Evolutionary conservation across 2,329 filamentous ascomycete species (phyloP).

Genomic region (Ascochyta koolunga): DNA sequence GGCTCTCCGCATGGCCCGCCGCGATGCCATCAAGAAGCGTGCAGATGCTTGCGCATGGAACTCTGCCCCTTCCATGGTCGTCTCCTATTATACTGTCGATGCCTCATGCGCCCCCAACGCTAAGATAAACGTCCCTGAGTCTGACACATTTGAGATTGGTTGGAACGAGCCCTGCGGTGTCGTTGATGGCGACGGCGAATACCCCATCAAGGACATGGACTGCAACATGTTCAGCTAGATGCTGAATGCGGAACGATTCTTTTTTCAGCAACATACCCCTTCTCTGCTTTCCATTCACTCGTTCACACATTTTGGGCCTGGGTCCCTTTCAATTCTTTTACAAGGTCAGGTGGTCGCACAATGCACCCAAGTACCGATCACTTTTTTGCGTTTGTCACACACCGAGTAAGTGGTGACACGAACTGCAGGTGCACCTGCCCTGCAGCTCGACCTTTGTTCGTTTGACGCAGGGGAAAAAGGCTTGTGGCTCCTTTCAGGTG

Average conservation of each 20-base stretch:
- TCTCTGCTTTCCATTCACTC: conserved; percentile 4
- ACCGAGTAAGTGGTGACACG: conserved; percentile 6
- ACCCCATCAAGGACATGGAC: conserved; percentile 49
- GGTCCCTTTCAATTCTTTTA: conserved; percentile 10
- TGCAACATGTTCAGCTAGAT: conserved; percentile 35
- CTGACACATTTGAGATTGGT: conserved; percentile 49
- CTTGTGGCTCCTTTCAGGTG: not conserved
- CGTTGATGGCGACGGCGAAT: conserved; percentile 52
- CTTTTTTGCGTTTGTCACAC: conserved; percentile 14
- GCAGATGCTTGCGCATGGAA: conserved; percentile 44
- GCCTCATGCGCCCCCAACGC: conserved; percentile 45
- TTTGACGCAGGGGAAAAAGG: conserved; percentile 7
- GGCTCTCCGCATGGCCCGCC: conserved; percentile 40
- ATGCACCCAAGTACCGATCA: conserved; percentile 12
- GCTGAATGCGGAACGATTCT: not conserved
- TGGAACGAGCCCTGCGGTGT: conserved; percentile 47
- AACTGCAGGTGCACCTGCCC: conserved; percentile 3
- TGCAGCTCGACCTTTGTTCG: conserved; percentile 3
- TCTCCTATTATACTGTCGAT: conserved; percentile 49
- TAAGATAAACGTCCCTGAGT: conserved; percentile 28
- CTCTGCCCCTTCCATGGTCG: conserved; percentile 51
- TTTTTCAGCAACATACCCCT: conserved; percentile 8
- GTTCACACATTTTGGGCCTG: conserved; percentile 6
- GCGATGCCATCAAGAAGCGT: conserved; percentile 37
- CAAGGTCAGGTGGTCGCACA: conserved; percentile 19